Evolutionary conservation across 2,329 filamentous ascomycete species (phyloP).

Genomic region (Colletotrichum paranaense): DNA sequence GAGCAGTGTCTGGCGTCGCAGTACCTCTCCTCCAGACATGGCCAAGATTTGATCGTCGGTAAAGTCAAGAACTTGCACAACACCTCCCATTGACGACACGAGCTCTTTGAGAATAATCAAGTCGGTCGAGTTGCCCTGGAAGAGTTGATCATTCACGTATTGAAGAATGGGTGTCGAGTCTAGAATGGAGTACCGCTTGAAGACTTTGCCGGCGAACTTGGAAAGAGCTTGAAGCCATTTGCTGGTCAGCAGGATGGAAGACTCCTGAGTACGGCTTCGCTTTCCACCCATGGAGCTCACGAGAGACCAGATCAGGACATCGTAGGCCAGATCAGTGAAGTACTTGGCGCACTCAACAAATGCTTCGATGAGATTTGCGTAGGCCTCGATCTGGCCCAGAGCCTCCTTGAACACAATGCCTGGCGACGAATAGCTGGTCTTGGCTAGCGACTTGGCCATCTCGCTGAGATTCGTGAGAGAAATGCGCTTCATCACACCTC

Average conservation of each 20-base stretch:
- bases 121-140: conserved; percentile 86
- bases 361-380: conserved; percentile 93
- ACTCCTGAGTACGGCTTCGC: conserved; percentile 71
- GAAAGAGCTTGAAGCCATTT: conserved; percentile 92
- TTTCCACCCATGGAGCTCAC: conserved; percentile 77
- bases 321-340: conserved; percentile 92
- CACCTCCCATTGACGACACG: conserved; percentile 92
- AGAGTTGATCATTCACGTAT: conserved; percentile 88
- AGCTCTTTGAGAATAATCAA: conserved; percentile 92
- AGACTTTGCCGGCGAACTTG: conserved; percentile 90
- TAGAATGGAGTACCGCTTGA: conserved; percentile 86
- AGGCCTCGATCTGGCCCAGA: conserved; percentile 90
- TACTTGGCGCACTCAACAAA: conserved; percentile 96
- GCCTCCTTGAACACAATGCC: conserved; percentile 92
- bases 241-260: conserved; percentile 80
- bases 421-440: conserved; percentile 91
- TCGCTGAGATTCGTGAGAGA: conserved; percentile 86
- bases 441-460: conserved; percentile 90
- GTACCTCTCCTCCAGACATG: conserved; percentile 85
- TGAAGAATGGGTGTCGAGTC: conserved; percentile 87
- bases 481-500: conserved; percentile 87
- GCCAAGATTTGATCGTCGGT: conserved; percentile 89
- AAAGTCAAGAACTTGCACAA: conserved; percentile 86
- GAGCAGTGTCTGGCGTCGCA: conserved; percentile 84
- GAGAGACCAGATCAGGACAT: conserved; percentile 92